Conservation (phyloP, 139 green algal species). For the Chlamydomonas applanata region DNA sequence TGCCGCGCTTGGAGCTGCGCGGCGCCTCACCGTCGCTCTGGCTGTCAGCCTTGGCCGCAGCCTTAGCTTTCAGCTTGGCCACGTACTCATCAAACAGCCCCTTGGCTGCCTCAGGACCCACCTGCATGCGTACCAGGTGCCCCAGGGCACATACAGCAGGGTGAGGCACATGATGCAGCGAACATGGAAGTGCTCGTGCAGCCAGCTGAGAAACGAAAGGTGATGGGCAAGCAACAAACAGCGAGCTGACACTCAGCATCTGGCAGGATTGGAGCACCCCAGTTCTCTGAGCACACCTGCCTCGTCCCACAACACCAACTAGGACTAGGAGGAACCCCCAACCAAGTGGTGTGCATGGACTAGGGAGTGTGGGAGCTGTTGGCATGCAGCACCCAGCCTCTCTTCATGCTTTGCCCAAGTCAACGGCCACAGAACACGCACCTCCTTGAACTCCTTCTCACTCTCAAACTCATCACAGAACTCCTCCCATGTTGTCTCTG, state of each 20-base stretch:
- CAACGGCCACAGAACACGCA: neutral
- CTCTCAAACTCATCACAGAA: constrained; percentile 5
- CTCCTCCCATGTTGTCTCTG: constrained; percentile 51
- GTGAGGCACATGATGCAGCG: neutral
- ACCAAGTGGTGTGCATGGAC: too few species aligned
- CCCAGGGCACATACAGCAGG: neutral
- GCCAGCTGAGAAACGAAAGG: too few species aligned
- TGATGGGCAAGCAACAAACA: neutral
- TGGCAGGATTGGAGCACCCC: too few species aligned
- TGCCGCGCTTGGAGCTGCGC: neutral
- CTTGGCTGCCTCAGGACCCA: constrained; percentile 38
- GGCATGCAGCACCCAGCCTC: too few species aligned
- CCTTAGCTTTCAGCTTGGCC: constrained; percentile 33
- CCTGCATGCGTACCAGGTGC: constrained; percentile 12
- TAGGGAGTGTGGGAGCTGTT: too few species aligned
- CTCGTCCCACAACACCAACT: too few species aligned
- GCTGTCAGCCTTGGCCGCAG: constrained; percentile 15
- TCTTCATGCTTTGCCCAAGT: neutral
- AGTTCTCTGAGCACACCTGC: too few species aligned
- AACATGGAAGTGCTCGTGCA: neutral
- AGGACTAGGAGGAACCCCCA: too few species aligned
- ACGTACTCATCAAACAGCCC: constrained; percentile 55
- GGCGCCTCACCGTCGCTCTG: neutral
- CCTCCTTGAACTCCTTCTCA: constrained; percentile 14
- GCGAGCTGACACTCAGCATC: neutral